Evolutionary conservation across 768 basidiomycete genomes (phyloP), one percentile per base, ranked within the genome.

Genomic region (Pholiota microspora): DNA sequence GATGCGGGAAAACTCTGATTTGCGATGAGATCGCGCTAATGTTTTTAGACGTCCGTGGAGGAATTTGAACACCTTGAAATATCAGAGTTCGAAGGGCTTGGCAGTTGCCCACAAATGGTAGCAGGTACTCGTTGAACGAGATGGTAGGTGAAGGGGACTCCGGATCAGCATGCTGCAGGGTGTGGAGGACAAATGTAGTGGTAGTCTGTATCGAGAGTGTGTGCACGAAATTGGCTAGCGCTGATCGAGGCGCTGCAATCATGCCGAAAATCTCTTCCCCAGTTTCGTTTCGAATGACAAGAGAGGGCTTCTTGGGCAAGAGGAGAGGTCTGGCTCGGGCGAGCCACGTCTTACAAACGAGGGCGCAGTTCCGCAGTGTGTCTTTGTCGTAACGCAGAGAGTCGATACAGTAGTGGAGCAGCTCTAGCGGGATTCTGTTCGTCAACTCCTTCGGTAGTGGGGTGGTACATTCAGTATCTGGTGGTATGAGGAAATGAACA

Each of bases 121-220:
- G 29, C n/a, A 51, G 16, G 51, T 51, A 51, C 7, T 51, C 38
- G 18, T 51, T 51, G 40, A 51, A 51, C 23, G 51, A 45, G 15
- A 51, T 31, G 7, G 38, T 42, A 16, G 40, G 51, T 13, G 5
- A 38, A n/a, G 15, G 16, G 8, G 31, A n/a, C 27, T 21, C 40
- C 4, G 24, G 4, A 23, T 51, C 51, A 10, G 16, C 15, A 10
- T 10, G 29, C 23, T 23, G 38, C 31, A 40, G 29, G 29, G 29
- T 6, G 15, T 21, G 34, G 15, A 49, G 18, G 32, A 15, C 23
- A 24, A 51, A 51, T n/a, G 40, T 51, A 8, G 27, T 29, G 31
- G 16, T 51, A 18, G 15, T 44, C 31, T 51, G 51, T 13, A 51
- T 42, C 8, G 40, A 44, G 10, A 51, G 51, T 3, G 51, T 44